A percentile compares a stretch with the other conserved stretches of the same genome.
These are phyloP conservation scores for Penicillium pancosmium DNA, from an alignment of 495 filamentous ascomycete species.

Conservation along the genomic window DNA sequence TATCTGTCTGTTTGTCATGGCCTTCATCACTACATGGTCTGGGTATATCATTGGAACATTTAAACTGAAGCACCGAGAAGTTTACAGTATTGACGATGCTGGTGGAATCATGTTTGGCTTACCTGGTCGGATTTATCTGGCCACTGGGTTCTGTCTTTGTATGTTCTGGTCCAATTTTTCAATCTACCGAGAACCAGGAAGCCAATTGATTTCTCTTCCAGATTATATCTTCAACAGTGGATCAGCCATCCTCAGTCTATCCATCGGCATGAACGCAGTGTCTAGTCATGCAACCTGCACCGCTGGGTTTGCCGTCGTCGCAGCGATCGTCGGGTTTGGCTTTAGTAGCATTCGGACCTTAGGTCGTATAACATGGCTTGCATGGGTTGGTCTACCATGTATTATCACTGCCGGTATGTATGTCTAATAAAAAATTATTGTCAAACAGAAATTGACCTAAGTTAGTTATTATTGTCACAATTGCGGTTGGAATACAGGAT, in stretches of 20 bases:
- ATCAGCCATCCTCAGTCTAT: slow-evolving; percentile 62
- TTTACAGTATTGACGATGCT: slow-evolving; percentile 2
- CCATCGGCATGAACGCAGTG: slow-evolving; percentile 67
- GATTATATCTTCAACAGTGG: slow-evolving; percentile 32
- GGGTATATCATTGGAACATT: neutral
- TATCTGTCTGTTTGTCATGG: neutral
- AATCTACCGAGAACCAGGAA: slow-evolving; percentile 14
- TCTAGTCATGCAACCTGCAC: slow-evolving; percentile 65
- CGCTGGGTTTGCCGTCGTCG: slow-evolving; percentile 35
- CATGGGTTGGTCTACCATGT: slow-evolving; percentile 37
- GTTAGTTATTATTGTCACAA: slow-evolving; percentile 67
- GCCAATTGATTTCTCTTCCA: neutral
- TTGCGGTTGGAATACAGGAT: slow-evolving; percentile 57
- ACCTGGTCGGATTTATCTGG: neutral
- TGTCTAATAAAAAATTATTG: neutral
- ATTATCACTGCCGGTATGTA: slow-evolving; percentile 34
- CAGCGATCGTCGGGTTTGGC: slow-evolving; percentile 33
- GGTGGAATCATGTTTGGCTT: neutral
- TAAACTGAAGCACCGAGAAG: neutral
- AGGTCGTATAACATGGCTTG: slow-evolving; percentile 36
- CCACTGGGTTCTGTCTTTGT: neutral
- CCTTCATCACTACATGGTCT: slow-evolving; percentile 3
- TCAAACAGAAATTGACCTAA: slow-evolving; percentile 31
- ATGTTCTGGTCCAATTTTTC: neutral
- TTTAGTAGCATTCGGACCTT: slow-evolving; percentile 37